Percentiles rank a stretch among this genome's conserved stretches.
phyloP scores from a whole-genome alignment of 352 stramenopile species.

The Pythium periplocum region DNA sequence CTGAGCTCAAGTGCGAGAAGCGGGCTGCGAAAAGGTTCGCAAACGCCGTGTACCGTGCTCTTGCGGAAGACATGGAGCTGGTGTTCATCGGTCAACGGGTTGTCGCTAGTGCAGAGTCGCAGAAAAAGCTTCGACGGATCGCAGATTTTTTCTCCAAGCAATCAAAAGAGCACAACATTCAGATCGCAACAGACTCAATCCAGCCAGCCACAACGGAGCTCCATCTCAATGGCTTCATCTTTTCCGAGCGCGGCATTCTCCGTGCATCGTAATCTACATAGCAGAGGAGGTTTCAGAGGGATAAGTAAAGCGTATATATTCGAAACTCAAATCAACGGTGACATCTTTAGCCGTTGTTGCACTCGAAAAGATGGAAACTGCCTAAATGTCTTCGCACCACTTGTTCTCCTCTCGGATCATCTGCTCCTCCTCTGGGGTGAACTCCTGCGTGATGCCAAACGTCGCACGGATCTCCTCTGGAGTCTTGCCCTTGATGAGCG shows the following conservation, averaged over 20 bases:
- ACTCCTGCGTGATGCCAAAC: constrained; percentile 52
- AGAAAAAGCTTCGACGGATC: background rate
- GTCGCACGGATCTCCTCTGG: constrained; percentile 55
- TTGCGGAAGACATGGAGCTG: constrained; percentile 1
- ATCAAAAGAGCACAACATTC: too few relatives aligned
- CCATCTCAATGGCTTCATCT: constrained; percentile 5
- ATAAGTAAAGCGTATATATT: too few relatives aligned
- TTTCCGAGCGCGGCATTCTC: background rate
- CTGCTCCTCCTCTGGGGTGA: constrained; percentile 62
- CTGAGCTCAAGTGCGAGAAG: background rate
- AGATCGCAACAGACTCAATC: too few relatives aligned
- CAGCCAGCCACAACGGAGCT: background rate
- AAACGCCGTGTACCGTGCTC: too few relatives aligned
- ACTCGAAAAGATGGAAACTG: background rate
- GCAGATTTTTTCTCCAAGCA: background rate
- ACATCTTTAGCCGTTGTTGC: too few relatives aligned
- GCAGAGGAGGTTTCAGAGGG: too few relatives aligned
- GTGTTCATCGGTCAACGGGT: constrained; percentile 4
- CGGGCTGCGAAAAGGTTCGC: too few relatives aligned
- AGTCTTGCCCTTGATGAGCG: constrained; percentile 62
- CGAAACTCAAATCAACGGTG: too few relatives aligned
- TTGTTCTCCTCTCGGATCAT: constrained; percentile 68
- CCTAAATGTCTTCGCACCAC: constrained; percentile 47
- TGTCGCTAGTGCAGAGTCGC: constrained; percentile 1
- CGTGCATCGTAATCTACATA: too few relatives aligned